Evolutionary conservation across 306 rosid genomes (phyloP).

Genomic region (Pachyrhizus erosus): DNA sequence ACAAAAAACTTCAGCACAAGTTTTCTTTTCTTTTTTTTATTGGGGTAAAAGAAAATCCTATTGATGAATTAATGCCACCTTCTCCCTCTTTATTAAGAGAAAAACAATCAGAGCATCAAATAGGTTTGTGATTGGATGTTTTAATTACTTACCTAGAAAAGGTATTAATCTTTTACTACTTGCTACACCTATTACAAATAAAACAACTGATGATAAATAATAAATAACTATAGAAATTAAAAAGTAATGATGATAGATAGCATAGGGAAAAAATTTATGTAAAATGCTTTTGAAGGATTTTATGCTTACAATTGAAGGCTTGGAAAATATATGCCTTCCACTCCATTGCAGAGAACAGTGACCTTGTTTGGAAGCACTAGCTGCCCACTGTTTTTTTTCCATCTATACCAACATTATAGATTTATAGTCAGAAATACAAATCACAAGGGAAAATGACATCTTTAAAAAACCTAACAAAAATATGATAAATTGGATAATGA

Average conservation of each 20-base stretch:
- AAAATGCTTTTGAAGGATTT: slow-evolving; percentile 36
- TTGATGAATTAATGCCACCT: background rate
- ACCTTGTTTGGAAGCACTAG: slow-evolving; percentile 78
- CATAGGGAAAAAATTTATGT: background rate
- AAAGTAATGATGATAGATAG: slow-evolving; percentile 19
- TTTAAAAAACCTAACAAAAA: background rate
- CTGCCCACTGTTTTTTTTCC: slow-evolving; percentile 61
- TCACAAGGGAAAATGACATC: background rate
- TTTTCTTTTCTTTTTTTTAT: background rate
- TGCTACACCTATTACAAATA: background rate
- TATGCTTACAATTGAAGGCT: slow-evolving; percentile 91
- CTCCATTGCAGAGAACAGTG: slow-evolving; percentile 90
- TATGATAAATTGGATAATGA: background rate
- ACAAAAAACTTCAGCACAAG: background rate
- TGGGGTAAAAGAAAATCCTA: background rate
- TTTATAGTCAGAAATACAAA: slow-evolving; percentile 41
- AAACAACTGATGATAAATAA: background rate
- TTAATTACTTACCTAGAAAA: slow-evolving; percentile 17
- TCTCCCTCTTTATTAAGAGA: slow-evolving; percentile 6
- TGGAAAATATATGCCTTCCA: slow-evolving; percentile 94
- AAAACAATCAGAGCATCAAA: slow-evolving; percentile 16
- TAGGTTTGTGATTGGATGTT: slow-evolving; percentile 1
- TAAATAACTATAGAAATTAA: background rate
- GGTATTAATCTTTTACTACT: slow-evolving; percentile 4
- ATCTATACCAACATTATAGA: slow-evolving; percentile 54